Evolutionary conservation across 1,284 basidiomycete species (phyloP).

Genomic region (Somion occarium): DNA sequence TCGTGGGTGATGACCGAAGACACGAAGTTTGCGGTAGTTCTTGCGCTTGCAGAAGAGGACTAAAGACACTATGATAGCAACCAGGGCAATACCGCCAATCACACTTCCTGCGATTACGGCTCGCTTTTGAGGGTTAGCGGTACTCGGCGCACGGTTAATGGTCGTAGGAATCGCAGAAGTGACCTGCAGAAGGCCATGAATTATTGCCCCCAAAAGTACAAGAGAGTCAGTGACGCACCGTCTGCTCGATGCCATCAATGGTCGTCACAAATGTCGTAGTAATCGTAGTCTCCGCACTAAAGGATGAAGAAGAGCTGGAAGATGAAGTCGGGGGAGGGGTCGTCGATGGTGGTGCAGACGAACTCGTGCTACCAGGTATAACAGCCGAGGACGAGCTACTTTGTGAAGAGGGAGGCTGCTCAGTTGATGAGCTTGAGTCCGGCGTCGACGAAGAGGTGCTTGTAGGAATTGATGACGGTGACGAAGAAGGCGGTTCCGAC

Average conservation of each 20-base stretch:
- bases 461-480: not conserved
- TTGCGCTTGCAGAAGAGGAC: constrained; percentile 39
- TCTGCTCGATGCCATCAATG: constrained; percentile 21
- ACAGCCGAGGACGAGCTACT: not conserved
- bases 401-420: not conserved
- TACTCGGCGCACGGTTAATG: constrained; percentile 10
- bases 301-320: not conserved
- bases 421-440: not conserved
- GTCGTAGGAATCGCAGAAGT: constrained; percentile 25
- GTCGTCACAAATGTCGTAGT: constrained; percentile 20
- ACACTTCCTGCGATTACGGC: constrained; percentile 43
- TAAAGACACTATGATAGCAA: constrained; percentile 34
- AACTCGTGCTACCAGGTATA: not conserved
- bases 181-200: constrained; percentile 13
- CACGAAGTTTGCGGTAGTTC: constrained; percentile 35
- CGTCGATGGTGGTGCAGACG: not conserved
- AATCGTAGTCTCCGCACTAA: constrained; percentile 17
- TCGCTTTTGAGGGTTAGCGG: constrained; percentile 23
- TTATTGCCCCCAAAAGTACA: not conserved
- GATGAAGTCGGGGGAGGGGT: not conserved
- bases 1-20: constrained; percentile 32
- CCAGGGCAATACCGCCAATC: constrained; percentile 36
- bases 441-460: not conserved
- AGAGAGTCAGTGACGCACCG: constrained; percentile 11
- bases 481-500: not conserved